Evolutionary conservation across 2,329 filamentous ascomycete genomes (phyloP).

Genomic region (Gyromitra esculenta): DNA sequence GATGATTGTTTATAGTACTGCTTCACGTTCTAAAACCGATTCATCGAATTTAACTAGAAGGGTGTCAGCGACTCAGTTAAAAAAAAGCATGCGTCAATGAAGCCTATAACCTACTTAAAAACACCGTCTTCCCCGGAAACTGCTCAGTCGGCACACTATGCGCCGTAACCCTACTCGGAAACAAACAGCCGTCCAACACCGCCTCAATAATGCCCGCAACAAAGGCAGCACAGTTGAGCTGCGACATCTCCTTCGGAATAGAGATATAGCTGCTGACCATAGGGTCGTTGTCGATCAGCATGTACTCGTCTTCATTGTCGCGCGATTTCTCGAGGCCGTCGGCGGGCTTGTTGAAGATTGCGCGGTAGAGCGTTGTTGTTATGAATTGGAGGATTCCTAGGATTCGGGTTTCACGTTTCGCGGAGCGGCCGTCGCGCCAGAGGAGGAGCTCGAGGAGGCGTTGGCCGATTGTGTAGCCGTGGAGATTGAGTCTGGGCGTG

Average conservation of each 20-base stretch:
- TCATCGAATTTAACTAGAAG: conserved; percentile 77
- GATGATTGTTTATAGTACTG: conserved; percentile 66
- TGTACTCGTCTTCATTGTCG: conserved; percentile 91
- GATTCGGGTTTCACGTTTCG: conserved; percentile 84
- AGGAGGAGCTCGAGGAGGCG: conserved; percentile 95
- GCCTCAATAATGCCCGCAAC: conserved; percentile 96
- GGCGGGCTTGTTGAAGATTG: conserved; percentile 89
- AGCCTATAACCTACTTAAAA: conserved; percentile 67
- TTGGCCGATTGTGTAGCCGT: conserved; percentile 92
- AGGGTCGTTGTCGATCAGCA: conserved; percentile 98
- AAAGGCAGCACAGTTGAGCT: conserved; percentile 95
- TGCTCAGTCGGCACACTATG: conserved; percentile 81
- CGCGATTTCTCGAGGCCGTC: conserved; percentile 91
- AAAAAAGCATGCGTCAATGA: neutral
- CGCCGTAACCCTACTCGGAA: conserved; percentile 89
- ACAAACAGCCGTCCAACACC: conserved; percentile 86
- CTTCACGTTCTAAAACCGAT: conserved; percentile 92
- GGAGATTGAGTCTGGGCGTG: conserved; percentile 76
- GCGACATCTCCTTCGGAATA: conserved; percentile 92
- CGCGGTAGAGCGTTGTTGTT: conserved; percentile 88
- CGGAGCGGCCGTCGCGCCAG: conserved; percentile 77
- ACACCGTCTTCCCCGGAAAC: conserved; percentile 97
- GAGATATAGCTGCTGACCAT: conserved; percentile 93
- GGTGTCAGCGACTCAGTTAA: neutral
- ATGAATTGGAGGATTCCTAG: conserved; percentile 94